Evolutionary conservation across 1,284 basidiomycete species (phyloP), one percentile per base, ranked within the genome.

Genomic region (Ceratobasidium sp.): DNA sequence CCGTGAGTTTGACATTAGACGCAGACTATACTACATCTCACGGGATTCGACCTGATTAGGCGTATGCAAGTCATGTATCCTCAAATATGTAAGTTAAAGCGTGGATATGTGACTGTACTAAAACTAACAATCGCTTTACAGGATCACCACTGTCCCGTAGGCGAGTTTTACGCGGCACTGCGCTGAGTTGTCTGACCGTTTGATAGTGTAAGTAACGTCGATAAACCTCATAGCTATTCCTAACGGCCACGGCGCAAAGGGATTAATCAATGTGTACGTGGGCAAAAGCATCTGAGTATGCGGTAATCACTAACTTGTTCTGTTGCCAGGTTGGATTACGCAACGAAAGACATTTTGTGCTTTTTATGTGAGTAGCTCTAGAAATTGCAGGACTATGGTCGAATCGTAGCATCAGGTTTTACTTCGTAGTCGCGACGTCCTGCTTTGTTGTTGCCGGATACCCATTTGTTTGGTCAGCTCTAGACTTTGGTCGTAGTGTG

Each of bases 261-360:
- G 96, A 89, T 99, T 73, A 98, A 98, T 77, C 92, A 94, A 84
- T 98, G 96, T 75, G 93, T 79, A 69, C 72, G 78, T 77, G 34
- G 0, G n/a, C 0, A 20, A 8, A 12, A 47, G 10, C 20, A 29
- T 42, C 47, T 22, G 10, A 7, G 15, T 17, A 29, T 1, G 3
- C 7, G 22, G 20, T 32, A 31, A 32, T 52, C 12, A 4, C 10
- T 34, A 15, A 34, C 31, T 35, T 22, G 20, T 53, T 65, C 17
- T 72, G 65, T 43, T 29, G 52, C 17, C 70, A 80, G 79, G 84
- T 99, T 27, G 96, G 97, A 1, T 78, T 98, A 6, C 84, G 96
- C 77, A 99, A 99, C 76, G 96, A 98, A 78, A 87, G 96, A 0
- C 94, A 98, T 79, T 99, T 99, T 75, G 85, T 97, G 35, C 82